Percentiles rank a stretch among this genome's conserved stretches.
These are phyloP conservation scores for Rasamsonia emersonii DNA, from an alignment of 2,329 filamentous ascomycete species.

Conservation along the genomic window DNA sequence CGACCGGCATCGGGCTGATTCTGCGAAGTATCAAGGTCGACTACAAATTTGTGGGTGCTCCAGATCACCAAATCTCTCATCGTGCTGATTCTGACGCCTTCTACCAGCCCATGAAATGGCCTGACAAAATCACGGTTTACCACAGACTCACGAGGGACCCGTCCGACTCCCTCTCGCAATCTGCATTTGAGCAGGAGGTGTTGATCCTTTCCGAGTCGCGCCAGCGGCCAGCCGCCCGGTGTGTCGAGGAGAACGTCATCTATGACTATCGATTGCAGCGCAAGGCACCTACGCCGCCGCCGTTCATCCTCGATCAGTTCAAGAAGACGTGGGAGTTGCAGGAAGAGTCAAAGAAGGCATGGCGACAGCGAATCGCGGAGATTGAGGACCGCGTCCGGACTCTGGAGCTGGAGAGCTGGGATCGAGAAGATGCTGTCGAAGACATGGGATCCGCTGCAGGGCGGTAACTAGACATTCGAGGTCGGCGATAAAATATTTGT, in stretches of 20 bases:
- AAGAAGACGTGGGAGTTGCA: slow-evolving; percentile 52
- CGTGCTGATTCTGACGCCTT: not conserved
- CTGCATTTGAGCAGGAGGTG: slow-evolving; percentile 42
- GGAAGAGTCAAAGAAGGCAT: slow-evolving; percentile 47
- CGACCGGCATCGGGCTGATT: slow-evolving; percentile 62
- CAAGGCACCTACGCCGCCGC: slow-evolving; percentile 47
- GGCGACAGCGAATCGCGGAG: slow-evolving; percentile 45
- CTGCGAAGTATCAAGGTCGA: slow-evolving; percentile 71
- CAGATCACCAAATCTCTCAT: not conserved
- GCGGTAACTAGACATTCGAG: not conserved
- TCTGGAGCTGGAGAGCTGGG: slow-evolving; percentile 68
- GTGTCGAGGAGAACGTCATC: slow-evolving; percentile 67
- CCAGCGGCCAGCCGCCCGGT: slow-evolving; percentile 62
- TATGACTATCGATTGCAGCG: slow-evolving; percentile 60
- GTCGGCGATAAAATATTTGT: slow-evolving; percentile 2
- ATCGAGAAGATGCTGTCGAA: slow-evolving; percentile 61
- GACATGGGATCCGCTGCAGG: slow-evolving; percentile 46
- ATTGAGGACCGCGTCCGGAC: slow-evolving; percentile 50
- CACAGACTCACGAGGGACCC: slow-evolving; percentile 59
- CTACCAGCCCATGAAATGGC: slow-evolving; percentile 67
- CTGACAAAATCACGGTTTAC: slow-evolving; percentile 73
- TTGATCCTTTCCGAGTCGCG: slow-evolving; percentile 67
- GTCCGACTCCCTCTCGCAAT: slow-evolving; percentile 27
- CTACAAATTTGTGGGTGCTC: slow-evolving; percentile 68
- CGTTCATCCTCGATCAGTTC: slow-evolving; percentile 56